Evolutionary conservation across 2,329 filamentous ascomycete species (phyloP).

Genomic region (Diaporthe sp.): DNA sequence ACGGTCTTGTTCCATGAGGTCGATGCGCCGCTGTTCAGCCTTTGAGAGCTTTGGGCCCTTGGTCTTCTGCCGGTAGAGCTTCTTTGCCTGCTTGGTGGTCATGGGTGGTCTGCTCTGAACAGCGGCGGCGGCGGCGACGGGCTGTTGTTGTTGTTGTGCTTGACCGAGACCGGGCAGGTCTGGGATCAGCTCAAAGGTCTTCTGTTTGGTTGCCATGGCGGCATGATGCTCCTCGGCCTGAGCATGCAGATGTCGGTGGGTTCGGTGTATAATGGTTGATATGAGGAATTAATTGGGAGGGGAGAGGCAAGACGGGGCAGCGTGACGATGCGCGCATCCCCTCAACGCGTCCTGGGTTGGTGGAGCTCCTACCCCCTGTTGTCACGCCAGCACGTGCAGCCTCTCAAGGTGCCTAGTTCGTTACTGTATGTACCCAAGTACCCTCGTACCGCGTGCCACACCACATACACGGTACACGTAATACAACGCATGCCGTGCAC

Average conservation of each 20-base stretch:
- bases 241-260: not conserved
- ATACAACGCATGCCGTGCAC: not conserved
- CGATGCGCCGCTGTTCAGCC: constrained; percentile 53
- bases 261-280: not conserved
- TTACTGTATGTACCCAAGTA: not conserved
- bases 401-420: not conserved
- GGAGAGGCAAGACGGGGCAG: not conserved
- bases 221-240: constrained; percentile 2
- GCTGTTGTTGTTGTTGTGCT: constrained; percentile 10
- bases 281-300: not conserved
- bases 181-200: constrained; percentile 42
- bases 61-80: constrained; percentile 55
- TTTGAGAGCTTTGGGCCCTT: constrained; percentile 53
- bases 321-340: not conserved
- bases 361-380: not conserved
- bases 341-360: not conserved
- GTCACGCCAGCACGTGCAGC: constrained; percentile 20
- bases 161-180: constrained; percentile 38
- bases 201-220: constrained; percentile 49
- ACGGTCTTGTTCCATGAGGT: constrained; percentile 62
- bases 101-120: constrained; percentile 50
- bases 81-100: constrained; percentile 61
- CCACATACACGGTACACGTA: not conserved
- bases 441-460: not conserved
- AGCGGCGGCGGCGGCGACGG: constrained; percentile 12